Evolutionary conservation across 2,329 filamentous ascomycete species (phyloP).

Genomic region (Colletotrichum neosansevieriae): DNA sequence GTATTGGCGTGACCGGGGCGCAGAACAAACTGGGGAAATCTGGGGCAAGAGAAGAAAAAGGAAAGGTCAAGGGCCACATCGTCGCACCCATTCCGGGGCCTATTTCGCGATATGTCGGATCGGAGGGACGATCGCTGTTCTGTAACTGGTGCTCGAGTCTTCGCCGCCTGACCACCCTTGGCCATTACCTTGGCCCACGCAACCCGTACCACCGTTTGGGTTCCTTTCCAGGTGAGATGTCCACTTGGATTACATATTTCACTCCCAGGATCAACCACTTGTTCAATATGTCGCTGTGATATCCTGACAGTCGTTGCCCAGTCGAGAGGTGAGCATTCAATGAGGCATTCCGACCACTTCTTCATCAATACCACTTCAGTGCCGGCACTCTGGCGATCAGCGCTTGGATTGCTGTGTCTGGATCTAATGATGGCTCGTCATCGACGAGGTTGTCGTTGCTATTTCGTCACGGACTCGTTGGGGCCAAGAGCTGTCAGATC

Average conservation of each 20-base stretch:
- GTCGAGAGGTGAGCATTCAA: slow-evolving; percentile 19
- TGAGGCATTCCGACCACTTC: not conserved
- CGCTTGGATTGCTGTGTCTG: slow-evolving; percentile 2
- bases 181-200: slow-evolving; percentile 36
- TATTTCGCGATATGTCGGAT: slow-evolving; percentile 29
- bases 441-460: not conserved
- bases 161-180: slow-evolving; percentile 31
- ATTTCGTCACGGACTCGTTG: not conserved
- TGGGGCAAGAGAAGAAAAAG: slow-evolving; percentile 11
- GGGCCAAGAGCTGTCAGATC: slow-evolving; percentile 19
- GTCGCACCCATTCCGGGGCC: slow-evolving; percentile 30
- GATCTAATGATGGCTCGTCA: slow-evolving; percentile 6
- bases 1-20: slow-evolving; percentile 21
- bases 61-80: slow-evolving; percentile 4
- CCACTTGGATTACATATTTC: slow-evolving; percentile 8
- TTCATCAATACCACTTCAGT: slow-evolving; percentile 15
- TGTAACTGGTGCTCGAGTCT: slow-evolving; percentile 32
- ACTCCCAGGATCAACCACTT: not conserved
- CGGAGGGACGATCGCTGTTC: slow-evolving; percentile 28
- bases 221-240: not conserved
- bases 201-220: slow-evolving; percentile 32
- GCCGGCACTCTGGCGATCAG: slow-evolving; percentile 10
- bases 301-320: not conserved
- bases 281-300: not conserved
- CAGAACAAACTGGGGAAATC: slow-evolving; percentile 23